Evolutionary conservation across 805 yeast genomes (phyloP), one percentile per base, ranked within the genome.

Genomic region (fission yeast (Schizosaccharomyces pombe)): DNA sequence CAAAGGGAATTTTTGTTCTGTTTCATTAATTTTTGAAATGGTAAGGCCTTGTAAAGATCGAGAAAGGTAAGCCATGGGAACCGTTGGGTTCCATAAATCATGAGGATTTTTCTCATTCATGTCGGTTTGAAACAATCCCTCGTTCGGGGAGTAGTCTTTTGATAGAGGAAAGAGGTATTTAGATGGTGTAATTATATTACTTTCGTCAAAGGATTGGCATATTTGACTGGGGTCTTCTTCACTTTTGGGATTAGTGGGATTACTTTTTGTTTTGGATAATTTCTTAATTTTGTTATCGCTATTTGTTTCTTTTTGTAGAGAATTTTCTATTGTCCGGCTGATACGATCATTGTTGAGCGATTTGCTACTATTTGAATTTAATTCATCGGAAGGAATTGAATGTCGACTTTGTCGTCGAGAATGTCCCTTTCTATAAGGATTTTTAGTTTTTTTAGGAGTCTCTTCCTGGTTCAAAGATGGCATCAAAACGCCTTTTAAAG

Each of bases 381-480:
- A 37, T 19, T 6, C 24, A 37, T 37, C 22, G 43, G n/a, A 37
- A 11, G 22, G 43, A 37, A 37, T 37, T 19, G 24, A 37, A 37
- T n/a, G n/a, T n/a, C n/a, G n/a, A 24, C 43, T 37, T 16, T 37
- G 43, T 16, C 43, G 43, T 16, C 43, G 43, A n/a, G n/a, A 37
- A 37, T 37, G 43, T 37, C 43, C 43, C 43, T 37, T 37, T 37
- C 43, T 37, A 37, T 37, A n/a, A n/a, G n/a, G n/a, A n/a, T n/a
- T n/a, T n/a, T n/a, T n/a, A n/a, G n/a, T n/a, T n/a, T n/a, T n/a
- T n/a, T n/a, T n/a, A n/a, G n/a, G n/a, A n/a, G n/a, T n/a, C n/a
- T n/a, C n/a, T n/a, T n/a, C n/a, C n/a, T n/a, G n/a, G n/a, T n/a
- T n/a, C n/a, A 37, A 24, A 19, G 43, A 37, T 37, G 22, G 43